Percentiles rank a stretch among this genome's conserved stretches.
Evolutionary conservation across 2,329 filamentous ascomycete genomes (phyloP).

Genomic region (Purpureocillium lavendulum): DNA sequence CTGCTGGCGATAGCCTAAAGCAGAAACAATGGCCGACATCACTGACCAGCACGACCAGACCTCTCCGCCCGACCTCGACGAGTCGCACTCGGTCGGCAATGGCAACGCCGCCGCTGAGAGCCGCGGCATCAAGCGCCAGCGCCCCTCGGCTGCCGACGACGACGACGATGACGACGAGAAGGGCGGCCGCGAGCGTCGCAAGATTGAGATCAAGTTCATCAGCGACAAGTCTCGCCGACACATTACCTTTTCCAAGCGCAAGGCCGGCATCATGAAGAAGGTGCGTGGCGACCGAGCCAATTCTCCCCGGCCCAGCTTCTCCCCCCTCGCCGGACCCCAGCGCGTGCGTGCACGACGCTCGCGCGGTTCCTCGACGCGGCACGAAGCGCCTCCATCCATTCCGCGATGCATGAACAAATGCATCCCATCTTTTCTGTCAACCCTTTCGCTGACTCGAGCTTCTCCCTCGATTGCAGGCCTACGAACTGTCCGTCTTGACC

Average conservation of each 20-base stretch:
- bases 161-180: conserved; percentile 98
- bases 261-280: conserved; percentile 99
- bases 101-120: conserved; percentile 59
- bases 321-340: not conserved
- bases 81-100: conserved; percentile 64
- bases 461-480: conserved; percentile 62
- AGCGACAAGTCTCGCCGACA: conserved; percentile 98
- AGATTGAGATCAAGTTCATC: conserved; percentile 99
- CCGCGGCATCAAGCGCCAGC: conserved; percentile 84
- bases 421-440: no score
- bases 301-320: not conserved
- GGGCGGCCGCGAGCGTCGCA: conserved; percentile 92
- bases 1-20: not conserved
- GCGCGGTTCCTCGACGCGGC: no score
- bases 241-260: conserved; percentile 99
- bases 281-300: conserved; percentile 41
- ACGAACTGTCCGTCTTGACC: conserved; percentile 93
- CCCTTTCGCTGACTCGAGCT: conserved; percentile 6
- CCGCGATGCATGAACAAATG: no score
- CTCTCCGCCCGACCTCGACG: conserved; percentile 66
- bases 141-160: conserved; percentile 77
- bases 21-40: conserved; percentile 62
- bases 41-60: conserved; percentile 70
- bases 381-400: no score
- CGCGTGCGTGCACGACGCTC: not conserved